Base-by-base conservation (phyloP, 345 rosid genomes). In the Euphorbia tirucalli region DNA sequence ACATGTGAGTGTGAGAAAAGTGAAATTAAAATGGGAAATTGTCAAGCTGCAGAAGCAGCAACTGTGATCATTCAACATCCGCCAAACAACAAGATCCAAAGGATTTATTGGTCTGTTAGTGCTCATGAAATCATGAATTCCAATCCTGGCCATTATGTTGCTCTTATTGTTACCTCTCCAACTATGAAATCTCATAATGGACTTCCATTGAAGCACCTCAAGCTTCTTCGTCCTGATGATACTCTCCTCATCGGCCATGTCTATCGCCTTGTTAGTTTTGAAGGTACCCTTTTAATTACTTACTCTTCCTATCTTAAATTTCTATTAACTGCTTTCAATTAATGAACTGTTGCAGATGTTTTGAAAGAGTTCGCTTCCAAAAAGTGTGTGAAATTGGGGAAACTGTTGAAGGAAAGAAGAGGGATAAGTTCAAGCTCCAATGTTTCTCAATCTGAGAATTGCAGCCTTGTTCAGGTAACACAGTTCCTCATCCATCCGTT, bases 21-120 rank as follows among this genome's bases (percentile, higher is more conserved):
- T 24, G 46, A 31, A 27, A 16, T 24, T 30, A 16, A 44, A 25
- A 85, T 90, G 98, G 98, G 98, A 31, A 93, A 93, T 60, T 93
- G 98, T 79, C 98, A 93, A 78, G 90, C 97, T 63, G 93, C 89
- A 7, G 97, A 93, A 71, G 92, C 85, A 68, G 96, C 93, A 55
- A 85, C 93, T 25, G 92, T 91, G 64, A 74, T 89, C 71, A 91
- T 93, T 66, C 95, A 91, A 22, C 97, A 88, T 60, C 93, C 97
- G 18, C 89, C 82, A 61, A 86, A 84, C 85, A 86, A 84, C 84
- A 86, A 83, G 78, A 71, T 89, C 68, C 87, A 93, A 71, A 84
- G 91, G 82, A 71, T 93, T 71, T 87, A 91, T 68, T 86, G 88
- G 87, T 89, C 97, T 4, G 86, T 93, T 3, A 86, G 83, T 11